Percentiles rank a stretch among this genome's conserved stretches.
phyloP scores from a whole-genome alignment of 176 grass and related monocot species.

The Puya raimondii region DNA sequence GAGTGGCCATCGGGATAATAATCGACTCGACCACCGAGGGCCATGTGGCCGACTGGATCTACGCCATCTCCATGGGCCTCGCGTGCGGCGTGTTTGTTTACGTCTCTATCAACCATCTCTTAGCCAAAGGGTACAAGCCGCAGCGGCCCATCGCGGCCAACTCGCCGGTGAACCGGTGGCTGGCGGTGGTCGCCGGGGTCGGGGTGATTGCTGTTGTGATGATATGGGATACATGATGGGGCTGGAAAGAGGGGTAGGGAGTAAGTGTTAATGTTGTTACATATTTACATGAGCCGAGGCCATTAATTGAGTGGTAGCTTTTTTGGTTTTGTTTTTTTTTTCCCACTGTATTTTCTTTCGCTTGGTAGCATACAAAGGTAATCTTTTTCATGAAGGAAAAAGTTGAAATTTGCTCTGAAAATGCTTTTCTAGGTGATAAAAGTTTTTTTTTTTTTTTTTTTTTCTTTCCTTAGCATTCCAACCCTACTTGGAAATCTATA shows the following conservation, averaged over 20 bases:
- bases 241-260: neutral
- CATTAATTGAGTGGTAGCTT: too few relatives aligned
- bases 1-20: slow-evolving; percentile 68
- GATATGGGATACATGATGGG: slow-evolving; percentile 83
- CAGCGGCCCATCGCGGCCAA: slow-evolving; percentile 34
- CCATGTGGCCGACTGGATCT: slow-evolving; percentile 78
- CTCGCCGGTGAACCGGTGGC: slow-evolving; percentile 41
- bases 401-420: too few relatives aligned
- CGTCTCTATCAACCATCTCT: slow-evolving; percentile 88
- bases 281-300: neutral
- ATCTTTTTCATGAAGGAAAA: too few relatives aligned
- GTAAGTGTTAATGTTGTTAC: neutral
- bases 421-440: too few relatives aligned
- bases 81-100: slow-evolving; percentile 89
- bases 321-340: too few relatives aligned
- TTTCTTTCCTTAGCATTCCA: too few relatives aligned
- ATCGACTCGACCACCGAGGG: slow-evolving; percentile 90
- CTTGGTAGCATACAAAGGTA: too few relatives aligned
- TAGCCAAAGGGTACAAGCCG: slow-evolving; percentile 74
- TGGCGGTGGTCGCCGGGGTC: slow-evolving; percentile 62
- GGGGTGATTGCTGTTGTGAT: slow-evolving; percentile 86
- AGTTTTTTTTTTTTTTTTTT: too few relatives aligned
- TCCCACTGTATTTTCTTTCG: too few relatives aligned
- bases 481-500: too few relatives aligned
- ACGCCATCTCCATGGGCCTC: slow-evolving; percentile 80